phyloP scores from a whole-genome alignment of 495 filamentous ascomycete genomes.

The Aspergillus bertholletiae region DNA sequence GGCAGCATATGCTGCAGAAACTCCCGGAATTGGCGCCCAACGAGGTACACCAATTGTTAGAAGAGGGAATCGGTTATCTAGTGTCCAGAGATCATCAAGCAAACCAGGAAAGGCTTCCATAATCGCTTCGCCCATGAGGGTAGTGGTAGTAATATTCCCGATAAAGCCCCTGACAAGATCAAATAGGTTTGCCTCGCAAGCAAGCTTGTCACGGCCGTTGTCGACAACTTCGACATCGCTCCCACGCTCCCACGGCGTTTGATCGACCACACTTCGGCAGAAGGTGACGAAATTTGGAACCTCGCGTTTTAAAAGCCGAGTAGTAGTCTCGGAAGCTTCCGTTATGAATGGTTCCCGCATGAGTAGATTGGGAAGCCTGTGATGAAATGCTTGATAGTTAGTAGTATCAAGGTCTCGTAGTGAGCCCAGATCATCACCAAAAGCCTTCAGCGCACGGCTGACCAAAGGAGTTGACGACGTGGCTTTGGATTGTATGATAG shows the following conservation, averaged over 20 bases:
- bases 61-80: slow-evolving; percentile 51
- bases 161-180: slow-evolving; percentile 53
- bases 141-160: slow-evolving; percentile 44
- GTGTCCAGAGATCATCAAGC: slow-evolving; percentile 50
- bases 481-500: slow-evolving; percentile 35
- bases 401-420: slow-evolving; percentile 30
- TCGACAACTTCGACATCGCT: slow-evolving; percentile 34
- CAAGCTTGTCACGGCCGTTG: slow-evolving; percentile 23
- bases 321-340: slow-evolving; percentile 31
- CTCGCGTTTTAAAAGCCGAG: slow-evolving; percentile 36
- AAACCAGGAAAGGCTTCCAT: slow-evolving; percentile 51
- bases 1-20: slow-evolving; percentile 50
- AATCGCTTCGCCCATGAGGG: slow-evolving; percentile 54
- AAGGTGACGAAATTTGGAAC: slow-evolving; percentile 55
- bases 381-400: slow-evolving; percentile 30
- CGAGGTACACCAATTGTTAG: slow-evolving; percentile 50
- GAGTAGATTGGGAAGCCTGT: slow-evolving; percentile 34
- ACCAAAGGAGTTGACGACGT: slow-evolving; percentile 30
- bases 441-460: slow-evolving; percentile 40
- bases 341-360: slow-evolving; percentile 41
- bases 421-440: slow-evolving; percentile 45
- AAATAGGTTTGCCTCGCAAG: slow-evolving; percentile 50
- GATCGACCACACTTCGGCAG: slow-evolving; percentile 55
- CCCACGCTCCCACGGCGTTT: slow-evolving; percentile 56
- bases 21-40: slow-evolving; percentile 45